Conservation (phyloP, 1,284 basidiomycete genomes). For the Mrakiaceae sp. region DNA sequence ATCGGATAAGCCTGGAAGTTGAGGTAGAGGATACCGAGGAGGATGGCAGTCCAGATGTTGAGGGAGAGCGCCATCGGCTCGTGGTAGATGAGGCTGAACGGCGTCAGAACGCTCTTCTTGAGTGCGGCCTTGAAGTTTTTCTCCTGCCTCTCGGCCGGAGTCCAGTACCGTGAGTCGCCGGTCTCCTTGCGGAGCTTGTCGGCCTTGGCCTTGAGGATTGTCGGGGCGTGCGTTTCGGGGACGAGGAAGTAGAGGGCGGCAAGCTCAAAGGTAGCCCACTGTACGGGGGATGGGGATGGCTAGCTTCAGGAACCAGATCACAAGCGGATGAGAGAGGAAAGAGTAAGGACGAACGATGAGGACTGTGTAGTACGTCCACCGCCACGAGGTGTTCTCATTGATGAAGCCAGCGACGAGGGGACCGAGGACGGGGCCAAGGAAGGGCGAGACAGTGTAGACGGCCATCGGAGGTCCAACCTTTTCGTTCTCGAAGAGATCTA, state of each 20-base stretch:
- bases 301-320: background rate
- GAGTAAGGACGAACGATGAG: constrained; percentile 34
- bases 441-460: constrained; percentile 56
- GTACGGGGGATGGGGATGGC: background rate
- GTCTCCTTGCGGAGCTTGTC: constrained; percentile 41
- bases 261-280: constrained; percentile 35
- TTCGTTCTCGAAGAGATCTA: constrained; percentile 53
- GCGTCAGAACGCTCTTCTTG: constrained; percentile 47
- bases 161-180: constrained; percentile 44
- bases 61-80: constrained; percentile 58
- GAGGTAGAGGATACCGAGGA: constrained; percentile 64
- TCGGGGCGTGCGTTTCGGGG: constrained; percentile 63
- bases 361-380: constrained; percentile 64
- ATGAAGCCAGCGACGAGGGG: constrained; percentile 42
- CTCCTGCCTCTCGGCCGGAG: constrained; percentile 45
- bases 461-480: constrained; percentile 65
- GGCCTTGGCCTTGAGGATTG: constrained; percentile 50
- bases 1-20: constrained; percentile 56
- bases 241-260: constrained; percentile 40
- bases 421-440: constrained; percentile 61
- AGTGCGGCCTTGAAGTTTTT: constrained; percentile 42
- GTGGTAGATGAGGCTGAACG: constrained; percentile 47
- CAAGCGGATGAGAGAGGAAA: constrained; percentile 18
- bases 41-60: constrained; percentile 48
- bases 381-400: constrained; percentile 51